Base-by-base conservation (phyloP, 2,329 filamentous ascomycete genomes). In the Fusarium stilboides region DNA sequence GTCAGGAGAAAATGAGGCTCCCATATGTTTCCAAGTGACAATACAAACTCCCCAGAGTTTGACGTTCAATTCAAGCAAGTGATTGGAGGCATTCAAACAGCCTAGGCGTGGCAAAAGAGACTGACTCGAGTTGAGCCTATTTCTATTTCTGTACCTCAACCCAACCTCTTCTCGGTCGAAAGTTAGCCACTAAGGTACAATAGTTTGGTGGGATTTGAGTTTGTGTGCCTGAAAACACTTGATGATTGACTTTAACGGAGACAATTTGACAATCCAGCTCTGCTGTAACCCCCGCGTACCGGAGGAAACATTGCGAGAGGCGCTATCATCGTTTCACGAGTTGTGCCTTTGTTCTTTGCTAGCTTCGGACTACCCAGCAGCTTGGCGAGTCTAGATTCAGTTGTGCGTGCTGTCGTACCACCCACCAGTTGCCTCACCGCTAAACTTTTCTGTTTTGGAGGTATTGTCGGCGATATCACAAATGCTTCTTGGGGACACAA, bases 221-320 rank as follows among this genome's bases (percentile, higher is more conserved):
- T 65, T 65, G 42, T 36, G 60, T 65, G 36, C 60, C 62, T 65
- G 54, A 39, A 46, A 65, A 31, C 33, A 31, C 31, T 14, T 65
- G 40, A 34, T 52, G 31, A 36, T 50, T 28, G 52, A 65, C 40
- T 47, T 46, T 59, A 14, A 42, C 37, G 40, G 28, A 34, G 20
- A 57, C 37, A 44, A 31, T 31, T 13, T n/a, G 39, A 12, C 13
- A 44, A 31, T 20, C 20, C 39, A 39, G 28, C 22, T 17, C n/a
- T 44, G 34, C 15, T 58, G 24, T 54, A 15, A 37, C 24, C 52
- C 34, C 45, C 40, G 28, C 20, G 37, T 47, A 28, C 50, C 49
- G 43, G 50, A 22, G n/a, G 26, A 24, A 46, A 28, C 15, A 28
- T 26, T n/a, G 51, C 20, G 47, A 42, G 24, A 39, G 22, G 7